Evolutionary conservation across 2,329 filamentous ascomycete species (phyloP).

Genomic region (Aspergillus sclerotialis): DNA sequence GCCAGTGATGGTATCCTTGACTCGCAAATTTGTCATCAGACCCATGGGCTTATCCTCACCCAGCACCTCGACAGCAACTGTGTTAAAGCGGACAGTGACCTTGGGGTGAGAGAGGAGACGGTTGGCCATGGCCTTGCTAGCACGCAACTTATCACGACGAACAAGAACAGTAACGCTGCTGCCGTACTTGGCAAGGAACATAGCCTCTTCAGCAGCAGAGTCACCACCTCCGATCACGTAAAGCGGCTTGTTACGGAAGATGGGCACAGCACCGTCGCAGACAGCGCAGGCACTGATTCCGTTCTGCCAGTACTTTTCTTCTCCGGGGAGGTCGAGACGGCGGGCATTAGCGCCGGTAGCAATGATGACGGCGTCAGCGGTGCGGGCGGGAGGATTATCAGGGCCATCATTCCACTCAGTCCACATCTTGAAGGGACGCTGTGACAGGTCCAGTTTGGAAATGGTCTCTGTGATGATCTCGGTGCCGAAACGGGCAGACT

Average conservation of each 20-base stretch:
- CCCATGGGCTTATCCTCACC: constrained; percentile 68
- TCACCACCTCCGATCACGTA: constrained; percentile 96
- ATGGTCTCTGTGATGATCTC: constrained; percentile 91
- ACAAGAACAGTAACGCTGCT: constrained; percentile 93
- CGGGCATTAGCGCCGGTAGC: constrained; percentile 91
- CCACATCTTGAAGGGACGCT: constrained; percentile 85
- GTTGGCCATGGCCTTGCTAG: constrained; percentile 86
- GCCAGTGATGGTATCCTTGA: constrained; percentile 72
- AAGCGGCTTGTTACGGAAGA: constrained; percentile 93
- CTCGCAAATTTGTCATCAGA: constrained; percentile 78
- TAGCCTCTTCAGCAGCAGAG: constrained; percentile 92
- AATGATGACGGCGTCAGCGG: constrained; percentile 86
- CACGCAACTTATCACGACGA: constrained; percentile 75
- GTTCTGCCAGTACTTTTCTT: constrained; percentile 96
- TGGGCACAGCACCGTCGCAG: constrained; percentile 92
- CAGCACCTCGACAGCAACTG: constrained; percentile 71
- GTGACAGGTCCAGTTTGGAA: constrained; percentile 74
- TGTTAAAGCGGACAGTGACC: constrained; percentile 83
- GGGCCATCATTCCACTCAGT: constrained; percentile 74
- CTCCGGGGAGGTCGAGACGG: constrained; percentile 73
- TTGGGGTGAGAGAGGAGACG: constrained; percentile 77
- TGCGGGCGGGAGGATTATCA: constrained; percentile 65
- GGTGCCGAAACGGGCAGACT: constrained; percentile 88
- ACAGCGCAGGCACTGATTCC: constrained; percentile 95
- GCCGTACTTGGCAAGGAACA: constrained; percentile 96